These are phyloP conservation scores for Tolypocladium tundrense DNA, from an alignment of 2,329 filamentous ascomycete genomes.

Conservation along the genomic window DNA sequence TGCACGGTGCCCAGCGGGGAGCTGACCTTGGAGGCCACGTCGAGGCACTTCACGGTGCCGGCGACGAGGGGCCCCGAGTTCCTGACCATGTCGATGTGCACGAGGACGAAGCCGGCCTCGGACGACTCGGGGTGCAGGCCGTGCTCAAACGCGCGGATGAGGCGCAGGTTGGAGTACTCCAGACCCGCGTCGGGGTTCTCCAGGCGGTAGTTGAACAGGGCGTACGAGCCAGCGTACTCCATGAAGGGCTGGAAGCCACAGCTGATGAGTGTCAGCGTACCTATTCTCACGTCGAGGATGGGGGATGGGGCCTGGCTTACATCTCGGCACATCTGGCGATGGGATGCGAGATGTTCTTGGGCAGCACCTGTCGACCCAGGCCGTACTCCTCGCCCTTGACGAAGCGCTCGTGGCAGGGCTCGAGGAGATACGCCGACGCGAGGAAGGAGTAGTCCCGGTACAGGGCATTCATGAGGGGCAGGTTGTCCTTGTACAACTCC, in stretches of 20 bases:
- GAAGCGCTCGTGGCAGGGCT: slow-evolving; percentile 75
- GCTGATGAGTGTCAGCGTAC: slow-evolving; percentile 14
- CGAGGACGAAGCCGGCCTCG: slow-evolving; percentile 91
- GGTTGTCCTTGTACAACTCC: slow-evolving; percentile 61
- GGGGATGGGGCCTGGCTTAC: slow-evolving; percentile 43
- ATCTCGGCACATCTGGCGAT: slow-evolving; percentile 76
- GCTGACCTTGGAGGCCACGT: slow-evolving; percentile 29
- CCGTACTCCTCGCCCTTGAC: slow-evolving; percentile 67
- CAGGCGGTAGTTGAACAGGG: slow-evolving; percentile 57
- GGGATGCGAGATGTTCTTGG: slow-evolving; percentile 64
- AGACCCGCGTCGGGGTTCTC: slow-evolving; percentile 46
- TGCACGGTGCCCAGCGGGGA: slow-evolving; percentile 10
- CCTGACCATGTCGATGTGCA: slow-evolving; percentile 91
- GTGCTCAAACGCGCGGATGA: slow-evolving; percentile 84
- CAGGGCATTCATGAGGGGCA: slow-evolving; percentile 72
- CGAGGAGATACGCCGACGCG: slow-evolving; percentile 78
- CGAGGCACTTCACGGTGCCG: slow-evolving; percentile 59
- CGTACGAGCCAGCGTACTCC: slow-evolving; percentile 67
- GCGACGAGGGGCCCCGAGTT: slow-evolving; percentile 70
- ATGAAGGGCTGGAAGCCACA: slow-evolving; percentile 83
- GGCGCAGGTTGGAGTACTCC: slow-evolving; percentile 59
- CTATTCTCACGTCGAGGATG: neutral
- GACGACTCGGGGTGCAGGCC: slow-evolving; percentile 80
- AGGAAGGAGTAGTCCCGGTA: slow-evolving; percentile 91
- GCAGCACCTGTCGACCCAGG: slow-evolving; percentile 62